Conservation (phyloP, 2,329 filamentous ascomycete species). For the Lithohypha guttulata region DNA sequence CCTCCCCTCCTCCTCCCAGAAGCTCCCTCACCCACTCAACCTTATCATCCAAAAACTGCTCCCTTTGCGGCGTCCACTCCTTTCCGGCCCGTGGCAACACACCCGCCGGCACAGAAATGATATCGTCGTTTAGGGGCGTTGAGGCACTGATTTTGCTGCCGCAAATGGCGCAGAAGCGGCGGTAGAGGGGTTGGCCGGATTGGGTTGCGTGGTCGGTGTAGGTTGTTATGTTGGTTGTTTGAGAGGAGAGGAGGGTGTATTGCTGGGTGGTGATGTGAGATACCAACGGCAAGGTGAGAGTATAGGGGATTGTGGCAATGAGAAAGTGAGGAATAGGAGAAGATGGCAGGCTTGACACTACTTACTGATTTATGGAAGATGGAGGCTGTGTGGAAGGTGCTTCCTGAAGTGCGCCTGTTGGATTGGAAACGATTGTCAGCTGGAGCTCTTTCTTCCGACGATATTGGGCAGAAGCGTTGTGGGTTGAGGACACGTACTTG, state of each 20-base stretch:
- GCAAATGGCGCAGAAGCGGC: conserved; percentile 14
- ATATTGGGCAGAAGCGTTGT: too few species aligned
- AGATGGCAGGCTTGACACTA: too few species aligned
- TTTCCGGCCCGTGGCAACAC: conserved; percentile 6
- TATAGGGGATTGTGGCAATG: too few species aligned
- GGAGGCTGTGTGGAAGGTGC: conserved; percentile 14
- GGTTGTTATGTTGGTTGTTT: conserved; percentile 7
- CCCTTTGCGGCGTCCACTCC: conserved; percentile 13
- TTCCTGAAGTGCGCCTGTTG: conserved; percentile 12
- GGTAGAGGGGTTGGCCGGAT: conserved; percentile 12
- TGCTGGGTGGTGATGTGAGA: too few species aligned
- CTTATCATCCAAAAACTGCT: conserved; percentile 13
- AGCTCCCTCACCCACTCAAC: conserved; percentile 12
- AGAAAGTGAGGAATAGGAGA: too few species aligned
- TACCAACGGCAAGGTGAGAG: too few species aligned
- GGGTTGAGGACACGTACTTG: too few species aligned
- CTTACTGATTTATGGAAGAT: conserved; percentile 14
- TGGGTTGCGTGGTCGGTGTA: conserved; percentile 12
- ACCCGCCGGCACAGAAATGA: conserved; percentile 14
- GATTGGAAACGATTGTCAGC: background rate
- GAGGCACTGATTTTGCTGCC: conserved; percentile 13
- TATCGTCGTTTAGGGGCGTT: conserved; percentile 15
- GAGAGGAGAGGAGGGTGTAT: conserved; percentile 10
- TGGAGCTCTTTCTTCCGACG: too few species aligned
- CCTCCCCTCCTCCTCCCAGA: too few species aligned